Percentiles rank a stretch among this genome's conserved stretches.
Evolutionary conservation across 352 stramenopile species (phyloP).

Genomic region (Globisporangium viniferum): DNA sequence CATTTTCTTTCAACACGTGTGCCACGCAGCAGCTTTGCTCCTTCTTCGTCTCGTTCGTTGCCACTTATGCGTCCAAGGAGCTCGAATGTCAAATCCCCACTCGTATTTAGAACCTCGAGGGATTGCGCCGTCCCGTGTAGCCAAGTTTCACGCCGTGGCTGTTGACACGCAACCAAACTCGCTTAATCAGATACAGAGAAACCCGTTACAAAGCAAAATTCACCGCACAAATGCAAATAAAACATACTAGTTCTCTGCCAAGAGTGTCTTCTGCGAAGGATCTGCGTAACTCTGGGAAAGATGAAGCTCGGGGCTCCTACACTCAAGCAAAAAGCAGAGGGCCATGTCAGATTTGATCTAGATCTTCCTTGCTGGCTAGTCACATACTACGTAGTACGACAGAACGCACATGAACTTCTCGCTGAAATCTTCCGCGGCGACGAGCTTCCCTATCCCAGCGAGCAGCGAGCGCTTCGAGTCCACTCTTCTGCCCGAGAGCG

Average conservation of each 20-base stretch:
- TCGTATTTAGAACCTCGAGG: conserved; percentile 9
- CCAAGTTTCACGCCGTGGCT: conserved; percentile 19
- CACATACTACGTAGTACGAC: too few relatives aligned
- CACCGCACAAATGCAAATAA: neutral
- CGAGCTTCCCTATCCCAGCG: conserved; percentile 66
- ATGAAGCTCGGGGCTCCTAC: conserved; percentile 45
- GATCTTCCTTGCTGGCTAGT: too few relatives aligned
- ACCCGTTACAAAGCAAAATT: neutral
- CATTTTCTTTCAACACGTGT: neutral
- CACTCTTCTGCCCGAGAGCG: conserved; percentile 38
- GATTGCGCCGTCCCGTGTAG: conserved; percentile 16
- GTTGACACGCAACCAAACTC: neutral
- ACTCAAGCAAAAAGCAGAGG: neutral
- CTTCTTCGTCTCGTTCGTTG: neutral
- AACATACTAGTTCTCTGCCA: conserved; percentile 69
- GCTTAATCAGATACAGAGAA: neutral
- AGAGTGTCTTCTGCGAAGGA: conserved; percentile 49
- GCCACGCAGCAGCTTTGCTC: neutral
- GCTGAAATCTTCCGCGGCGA: conserved; percentile 51
- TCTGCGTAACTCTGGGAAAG: conserved; percentile 53
- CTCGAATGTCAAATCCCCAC: conserved; percentile 18
- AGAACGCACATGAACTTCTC: conserved; percentile 36
- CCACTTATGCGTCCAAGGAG: neutral
- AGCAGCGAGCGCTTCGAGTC: conserved; percentile 65
- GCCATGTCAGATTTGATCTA: too few relatives aligned